Base-by-base conservation (phyloP, 495 filamentous ascomycete genomes). In the Xylaria curta region DNA sequence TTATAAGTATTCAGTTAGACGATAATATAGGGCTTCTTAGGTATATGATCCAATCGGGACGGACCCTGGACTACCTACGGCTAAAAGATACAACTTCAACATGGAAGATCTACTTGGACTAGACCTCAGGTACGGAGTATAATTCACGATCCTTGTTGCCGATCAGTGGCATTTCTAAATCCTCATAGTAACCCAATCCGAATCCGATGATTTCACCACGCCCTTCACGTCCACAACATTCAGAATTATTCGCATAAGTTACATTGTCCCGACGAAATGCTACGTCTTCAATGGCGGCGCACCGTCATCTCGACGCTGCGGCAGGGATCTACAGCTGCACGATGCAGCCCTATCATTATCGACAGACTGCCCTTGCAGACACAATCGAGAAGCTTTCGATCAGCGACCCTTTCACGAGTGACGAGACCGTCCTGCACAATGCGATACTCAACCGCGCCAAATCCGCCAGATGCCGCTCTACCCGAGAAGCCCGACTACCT, bases 401-500 rank as follows among this genome's bases (percentile, higher is more conserved):
- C 40, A 3, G 33, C 51, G 60, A 40, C 21, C 1, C 21, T 36
- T 7, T 24, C 66, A 40, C 62, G 38, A 65, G 17, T 46, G n/a
- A 21, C n/a, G 15, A 21, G 47, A 31, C 19, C 36, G 13, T 68
- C 75, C 63, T 28, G 36, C 26, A 68, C 73, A 28, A 74, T 70
- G 31, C 53, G 70, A 49, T 72, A 69, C 53, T 70, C 77, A 38
- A 65, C 75, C 44, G 44, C 69, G 44, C 15, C 69, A 44, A 71
- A 42, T 13, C 1, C 73, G 9, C 31, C 72, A 2, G 59, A 66
- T 5, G 28, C 46, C 12, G 42, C 40, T 21, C 59, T 47, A 8
- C 81, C 73, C 64, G 77, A 82, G 67, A 84, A 83, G 62, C 84
- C 84, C 68, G 79, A 74, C 58, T 78, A 78, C 60, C 58, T 36